Percentiles rank a stretch among this genome's conserved stretches.
These are phyloP conservation scores for Xylariaceae sp. DNA, from an alignment of 2,329 filamentous ascomycete species.

Conservation along the genomic window DNA sequence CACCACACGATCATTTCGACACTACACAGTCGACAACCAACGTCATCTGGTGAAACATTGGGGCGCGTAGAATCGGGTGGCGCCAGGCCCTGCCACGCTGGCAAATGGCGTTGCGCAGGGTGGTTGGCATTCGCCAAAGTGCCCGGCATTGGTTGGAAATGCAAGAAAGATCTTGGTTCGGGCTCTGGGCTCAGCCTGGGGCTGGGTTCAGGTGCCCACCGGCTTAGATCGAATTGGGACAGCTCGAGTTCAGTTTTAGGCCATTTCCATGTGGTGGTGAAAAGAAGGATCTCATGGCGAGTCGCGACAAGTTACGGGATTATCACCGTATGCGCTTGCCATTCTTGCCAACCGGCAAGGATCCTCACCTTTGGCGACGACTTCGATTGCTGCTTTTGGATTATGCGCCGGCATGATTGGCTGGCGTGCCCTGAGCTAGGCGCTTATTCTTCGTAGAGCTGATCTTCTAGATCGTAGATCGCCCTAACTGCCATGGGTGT, in stretches of 20 bases:
- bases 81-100: not conserved
- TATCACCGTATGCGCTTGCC: not conserved
- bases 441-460: not conserved
- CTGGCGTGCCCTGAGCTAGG: not conserved
- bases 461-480: not conserved
- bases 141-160: not conserved
- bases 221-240: not conserved
- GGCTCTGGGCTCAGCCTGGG: slow-evolving; percentile 1
- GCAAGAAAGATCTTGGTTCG: slow-evolving; percentile 1
- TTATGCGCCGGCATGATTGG: slow-evolving; percentile 4
- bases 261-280: not conserved
- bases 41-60: not conserved
- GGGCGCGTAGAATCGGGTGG: not conserved
- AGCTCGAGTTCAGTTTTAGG: not conserved
- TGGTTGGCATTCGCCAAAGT: not conserved
- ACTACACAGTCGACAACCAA: not conserved
- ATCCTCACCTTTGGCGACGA: not conserved
- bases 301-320: not conserved
- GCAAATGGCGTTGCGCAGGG: not conserved
- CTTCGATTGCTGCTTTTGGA: slow-evolving; percentile 4
- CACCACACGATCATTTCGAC: not conserved
- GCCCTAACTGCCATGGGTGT: not conserved
- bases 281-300: not conserved
- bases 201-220: not conserved
- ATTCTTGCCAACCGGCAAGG: not conserved